A percentile compares a stretch with the other conserved stretches of the same genome.
Conservation (phyloP, 1,139 yeast genomes). For the Protomyces pachydermus region DNA sequence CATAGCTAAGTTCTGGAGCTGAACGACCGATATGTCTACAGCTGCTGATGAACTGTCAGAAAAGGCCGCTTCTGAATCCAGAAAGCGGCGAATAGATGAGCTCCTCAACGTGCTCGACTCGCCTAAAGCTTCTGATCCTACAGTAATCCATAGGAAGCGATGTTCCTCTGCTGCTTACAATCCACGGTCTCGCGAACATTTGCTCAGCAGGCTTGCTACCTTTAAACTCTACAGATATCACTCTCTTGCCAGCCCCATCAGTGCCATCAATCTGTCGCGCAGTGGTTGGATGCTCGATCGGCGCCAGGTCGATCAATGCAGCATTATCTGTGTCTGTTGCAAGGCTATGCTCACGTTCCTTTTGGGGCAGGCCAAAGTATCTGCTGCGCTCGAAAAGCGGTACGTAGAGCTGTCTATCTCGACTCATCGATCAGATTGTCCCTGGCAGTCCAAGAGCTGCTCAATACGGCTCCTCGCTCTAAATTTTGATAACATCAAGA, state of each 20-base stretch:
- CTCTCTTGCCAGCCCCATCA: conserved; percentile 1
- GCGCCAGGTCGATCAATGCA: not conserved
- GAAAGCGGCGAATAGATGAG: not conserved
- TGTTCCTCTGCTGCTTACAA: not conserved
- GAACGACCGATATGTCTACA: too few relatives aligned
- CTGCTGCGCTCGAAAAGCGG: not conserved
- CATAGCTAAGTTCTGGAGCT: too few relatives aligned
- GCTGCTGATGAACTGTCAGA: too few relatives aligned
- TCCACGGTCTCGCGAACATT: not conserved
- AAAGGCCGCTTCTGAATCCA: not conserved
- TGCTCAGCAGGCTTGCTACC: not conserved
- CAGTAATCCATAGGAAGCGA: not conserved
- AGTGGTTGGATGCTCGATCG: conserved; percentile 6
- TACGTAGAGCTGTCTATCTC: not conserved
- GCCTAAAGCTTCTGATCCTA: not conserved
- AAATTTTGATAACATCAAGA: not conserved
- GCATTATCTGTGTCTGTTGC: conserved; percentile 1
- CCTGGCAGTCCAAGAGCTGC: conserved; percentile 4
- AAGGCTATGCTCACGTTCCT: not conserved
- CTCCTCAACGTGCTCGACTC: not conserved
- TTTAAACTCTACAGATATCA: conserved; percentile 4
- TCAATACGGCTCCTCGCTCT: conserved; percentile 1
- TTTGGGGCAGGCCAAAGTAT: not conserved
- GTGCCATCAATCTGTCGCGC: conserved; percentile 4
- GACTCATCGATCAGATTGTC: conserved; percentile 4